Evolutionary conservation across 2,329 filamentous ascomycete species (phyloP), one percentile per base, ranked within the genome.

Genomic region (Aureobasidium melanogenum): DNA sequence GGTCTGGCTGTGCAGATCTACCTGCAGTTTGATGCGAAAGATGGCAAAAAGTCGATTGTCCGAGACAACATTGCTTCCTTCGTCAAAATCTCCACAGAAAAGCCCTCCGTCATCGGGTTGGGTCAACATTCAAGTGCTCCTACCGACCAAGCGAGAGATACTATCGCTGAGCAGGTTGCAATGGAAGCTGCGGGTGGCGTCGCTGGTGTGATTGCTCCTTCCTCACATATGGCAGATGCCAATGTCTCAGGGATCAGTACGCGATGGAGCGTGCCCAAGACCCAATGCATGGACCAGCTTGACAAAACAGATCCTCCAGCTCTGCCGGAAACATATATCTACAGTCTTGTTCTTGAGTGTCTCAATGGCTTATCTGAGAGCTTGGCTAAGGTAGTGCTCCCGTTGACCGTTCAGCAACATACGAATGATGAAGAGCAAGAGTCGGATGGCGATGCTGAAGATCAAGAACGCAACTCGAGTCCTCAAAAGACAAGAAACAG

Each of bases 241-340:
- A 88, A 82, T 65, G 85, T 84, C 0, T 77, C 79, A 52, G 91
- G 91, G 9, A 92, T 99, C 69, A 96, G 91, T 74, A 85, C 83
- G 3, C 89, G 96, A 69, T 97, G 91, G 91, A 99, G 94, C 73
- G 83, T 87, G 14, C 83, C 96, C 64, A 84, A 91, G 54, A 88
- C 91, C 12, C 88, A 91, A 5, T 96, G 91, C 69, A 90, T 97
- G 64, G 94, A 99, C 68, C 90, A 96, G 65, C 83, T 97, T 22
- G 94, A 99, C 75, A 99, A 97, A 73, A 84, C 85, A 0, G 92
- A 96, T 51, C 83, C 93, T 0, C 91, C 93, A 4, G 68, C 79
- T 0, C 83, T 96, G 24, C 94, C 94, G 0, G 93, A 97, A 64
- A 96, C 94, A 0, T 99, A 99, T 69, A 82, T 96, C 8, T 97